phyloP scores from a whole-genome alignment of 2,329 filamentous ascomycete genomes.

The Epichloe festucae region DNA sequence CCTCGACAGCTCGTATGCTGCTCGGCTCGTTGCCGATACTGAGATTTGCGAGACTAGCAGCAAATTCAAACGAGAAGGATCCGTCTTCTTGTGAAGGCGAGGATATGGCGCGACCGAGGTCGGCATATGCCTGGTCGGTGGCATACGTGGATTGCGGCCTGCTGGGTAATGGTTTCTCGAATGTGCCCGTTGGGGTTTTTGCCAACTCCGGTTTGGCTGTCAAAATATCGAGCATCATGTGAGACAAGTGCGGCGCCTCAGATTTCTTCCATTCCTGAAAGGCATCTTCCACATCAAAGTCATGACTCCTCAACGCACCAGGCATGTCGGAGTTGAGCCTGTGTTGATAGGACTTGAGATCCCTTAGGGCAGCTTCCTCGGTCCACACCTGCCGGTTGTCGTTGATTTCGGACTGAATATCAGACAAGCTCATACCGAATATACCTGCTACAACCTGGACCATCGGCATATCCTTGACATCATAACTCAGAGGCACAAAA shows the following conservation, averaged over 20 bases:
- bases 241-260: conserved; percentile 76
- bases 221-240: conserved; percentile 86
- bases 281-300: conserved; percentile 82
- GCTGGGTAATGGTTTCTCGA: conserved; percentile 44
- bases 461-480: conserved; percentile 93
- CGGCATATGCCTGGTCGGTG: conserved; percentile 39
- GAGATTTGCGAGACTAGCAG: conserved; percentile 53
- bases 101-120: conserved; percentile 38
- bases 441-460: conserved; percentile 78
- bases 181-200: conserved; percentile 52
- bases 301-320: conserved; percentile 65
- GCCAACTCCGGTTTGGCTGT: conserved; percentile 76
- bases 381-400: conserved; percentile 73
- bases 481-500: conserved; percentile 69
- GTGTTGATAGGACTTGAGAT: conserved; percentile 88
- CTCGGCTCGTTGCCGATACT: conserved; percentile 44
- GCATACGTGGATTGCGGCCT: conserved; percentile 30
- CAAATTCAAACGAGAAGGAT: conserved; percentile 45
- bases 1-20: conserved; percentile 42
- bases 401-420: conserved; percentile 81
- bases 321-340: conserved; percentile 69
- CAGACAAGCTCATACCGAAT: conserved; percentile 66
- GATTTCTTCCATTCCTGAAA: conserved; percentile 84
- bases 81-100: conserved; percentile 30
- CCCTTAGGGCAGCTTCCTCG: conserved; percentile 76